Conservation (phyloP, 1,284 basidiomycete species). For the Chalciporus sp. region DNA sequence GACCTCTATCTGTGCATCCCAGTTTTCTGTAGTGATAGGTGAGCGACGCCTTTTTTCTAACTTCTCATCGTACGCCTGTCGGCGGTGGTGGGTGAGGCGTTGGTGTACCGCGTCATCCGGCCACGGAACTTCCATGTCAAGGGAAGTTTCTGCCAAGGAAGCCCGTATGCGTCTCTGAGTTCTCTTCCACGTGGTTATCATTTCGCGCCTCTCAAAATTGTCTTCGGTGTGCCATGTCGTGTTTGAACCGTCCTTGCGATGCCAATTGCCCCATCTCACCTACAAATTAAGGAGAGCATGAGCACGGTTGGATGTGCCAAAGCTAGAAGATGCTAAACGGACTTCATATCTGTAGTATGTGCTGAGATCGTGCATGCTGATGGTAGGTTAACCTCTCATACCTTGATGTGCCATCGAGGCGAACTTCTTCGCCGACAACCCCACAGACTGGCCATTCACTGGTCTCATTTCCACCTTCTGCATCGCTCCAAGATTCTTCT, state of each 20-base stretch:
- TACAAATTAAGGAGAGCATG: constrained; percentile 22
- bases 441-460: constrained; percentile 39
- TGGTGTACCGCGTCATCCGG: constrained; percentile 43
- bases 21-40: constrained; percentile 16
- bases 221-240: constrained; percentile 42
- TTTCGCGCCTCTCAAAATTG: constrained; percentile 17
- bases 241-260: constrained; percentile 41
- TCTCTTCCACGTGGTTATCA: constrained; percentile 35
- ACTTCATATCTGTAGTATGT: constrained; percentile 36
- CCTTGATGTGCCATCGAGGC: constrained; percentile 36
- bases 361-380: constrained; percentile 5
- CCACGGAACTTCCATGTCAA: constrained; percentile 34
- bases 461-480: constrained; percentile 30
- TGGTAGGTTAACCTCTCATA: constrained; percentile 14
- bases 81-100: constrained; percentile 40
- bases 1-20: constrained; percentile 33
- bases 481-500: constrained; percentile 38
- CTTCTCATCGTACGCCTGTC: constrained; percentile 50
- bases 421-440: constrained; percentile 43
- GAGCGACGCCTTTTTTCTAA: constrained; percentile 18
- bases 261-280: constrained; percentile 44
- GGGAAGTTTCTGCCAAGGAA: constrained; percentile 18
- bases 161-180: constrained; percentile 16
- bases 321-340: constrained; percentile 5
- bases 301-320: not conserved